Base-by-base conservation (phyloP, 2,329 filamentous ascomycete genomes). In the Colletotrichum agaves region DNA sequence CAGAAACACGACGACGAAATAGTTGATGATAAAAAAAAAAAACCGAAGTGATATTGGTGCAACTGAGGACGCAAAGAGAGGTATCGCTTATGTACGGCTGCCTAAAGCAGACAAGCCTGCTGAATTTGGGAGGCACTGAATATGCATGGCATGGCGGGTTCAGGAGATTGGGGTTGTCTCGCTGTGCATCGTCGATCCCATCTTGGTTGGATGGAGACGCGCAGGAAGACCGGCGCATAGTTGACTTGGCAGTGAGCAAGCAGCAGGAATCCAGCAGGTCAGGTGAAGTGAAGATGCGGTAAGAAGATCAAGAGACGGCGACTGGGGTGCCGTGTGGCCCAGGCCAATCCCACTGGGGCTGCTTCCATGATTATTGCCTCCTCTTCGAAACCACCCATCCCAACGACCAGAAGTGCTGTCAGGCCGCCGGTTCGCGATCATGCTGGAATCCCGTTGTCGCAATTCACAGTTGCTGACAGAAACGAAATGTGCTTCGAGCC, bases 261-360 rank as follows among this genome's bases (percentile, higher is more conserved):
- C 35, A 33, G 60, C 60, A 67, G 57, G 27, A 67, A 63, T 67
- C 52, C 64, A 63, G 64, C 64, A 63, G 46, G n/a, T n/a, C n/a
- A 27, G 27, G 47, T 59, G 50, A 56, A 44, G 63, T 57, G 46
- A 64, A 67, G 64, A 67, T 67, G 64, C 64, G 64, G 64, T 59
- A 67, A 53, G 64, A 43, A 63, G 53, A 64, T 67, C 64, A 63
- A 67, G 60, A 67, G 46, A 35, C 59, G 63, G 27, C 43, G 37
- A 56, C 63, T 46, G 44, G 64, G 60, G 37, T 63, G 53, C 39
- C 44, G 52, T 44, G 52, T 41, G 17, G 44, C 43, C 37, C 6
- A 53, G 19, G 15, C 35, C 43, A 43, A 21, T 33, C 23, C 46
- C 17, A 31, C 23, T 50, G 27, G 13, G 37, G 37, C 21, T 46